These are phyloP conservation scores for Colletotrichum lindemuthianum DNA, from an alignment of 2,329 filamentous ascomycete genomes.

Conservation along the genomic window DNA sequence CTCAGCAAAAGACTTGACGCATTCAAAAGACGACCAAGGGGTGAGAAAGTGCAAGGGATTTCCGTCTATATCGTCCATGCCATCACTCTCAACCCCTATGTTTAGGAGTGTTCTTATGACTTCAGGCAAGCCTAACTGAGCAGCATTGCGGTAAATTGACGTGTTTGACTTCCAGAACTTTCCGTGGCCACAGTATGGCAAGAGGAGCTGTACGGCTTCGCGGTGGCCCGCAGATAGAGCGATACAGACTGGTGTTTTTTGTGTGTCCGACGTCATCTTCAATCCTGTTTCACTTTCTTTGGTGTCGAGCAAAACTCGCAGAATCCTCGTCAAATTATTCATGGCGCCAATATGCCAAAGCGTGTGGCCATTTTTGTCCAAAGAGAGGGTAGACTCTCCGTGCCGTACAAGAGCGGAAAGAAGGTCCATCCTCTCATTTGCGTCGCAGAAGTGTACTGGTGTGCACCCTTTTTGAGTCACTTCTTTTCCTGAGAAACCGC, in stretches of 20 bases:
- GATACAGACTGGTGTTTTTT: not conserved
- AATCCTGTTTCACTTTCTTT: not conserved
- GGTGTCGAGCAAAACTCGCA: not conserved
- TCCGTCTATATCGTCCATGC: not conserved
- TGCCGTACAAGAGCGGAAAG: not conserved
- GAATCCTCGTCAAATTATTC: rapidly evolving
- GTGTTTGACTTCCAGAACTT: not conserved
- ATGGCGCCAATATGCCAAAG: not conserved
- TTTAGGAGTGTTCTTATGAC: not conserved
- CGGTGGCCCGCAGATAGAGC: not conserved
- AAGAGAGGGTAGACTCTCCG: not conserved
- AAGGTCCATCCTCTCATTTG: not conserved
- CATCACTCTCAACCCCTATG: not conserved
- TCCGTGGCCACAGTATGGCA: not conserved
- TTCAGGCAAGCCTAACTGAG: rapidly evolving
- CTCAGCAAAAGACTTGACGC: not conserved
- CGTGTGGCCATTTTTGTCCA: not conserved
- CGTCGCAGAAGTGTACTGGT: not conserved
- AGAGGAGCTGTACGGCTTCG: not conserved
- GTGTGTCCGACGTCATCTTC: not conserved
- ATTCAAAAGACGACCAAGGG: not conserved
- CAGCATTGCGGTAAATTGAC: not conserved
- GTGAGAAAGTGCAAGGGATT: not conserved
- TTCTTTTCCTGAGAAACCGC: not conserved
- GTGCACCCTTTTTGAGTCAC: rapidly evolving